Base-by-base conservation (phyloP, 768 basidiomycete species). In the Auricularia sp. region DNA sequence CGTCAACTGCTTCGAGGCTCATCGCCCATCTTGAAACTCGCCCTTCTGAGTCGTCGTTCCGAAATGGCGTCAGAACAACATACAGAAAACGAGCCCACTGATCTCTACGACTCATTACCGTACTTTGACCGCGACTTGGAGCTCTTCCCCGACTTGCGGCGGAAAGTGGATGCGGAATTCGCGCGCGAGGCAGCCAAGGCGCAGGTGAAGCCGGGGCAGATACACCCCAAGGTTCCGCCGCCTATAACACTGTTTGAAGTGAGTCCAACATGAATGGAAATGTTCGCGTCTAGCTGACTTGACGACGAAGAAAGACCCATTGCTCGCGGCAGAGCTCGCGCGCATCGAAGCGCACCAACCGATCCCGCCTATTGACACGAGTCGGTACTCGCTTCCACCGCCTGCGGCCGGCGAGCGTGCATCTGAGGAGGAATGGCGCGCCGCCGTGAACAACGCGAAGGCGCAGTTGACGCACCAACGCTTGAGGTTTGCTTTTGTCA, bases 101-200 rank as follows among this genome's bases (percentile, higher is more conserved):
- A 79, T 65, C 79, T 88, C 44, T 84, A 93, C 69, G 94, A 97
- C 75, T 90, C 93, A 33, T 80, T 97, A 68, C 94, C 94, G 18
- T 98, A 97, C 77, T 94, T 92, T 71, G 94, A 98, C 78, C 91
- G 94, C 73, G 93, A 97, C 73, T 81, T 95, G 62, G 89, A 93
- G 66, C 83, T 83, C 64, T 84, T 82, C 66, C 90, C 92, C 1
- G 70, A 81, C 45, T 78, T 94, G 45, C 85, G 82, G 73, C 83
- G 86, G 72, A 88, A 86, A 72, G 92, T 93, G 16, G 88, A 90
- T 64, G 79, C 79, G 68, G 92, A 93, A 73, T 75, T 94, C 47
- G 86, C 86, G 34, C 81, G 83, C n/a, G 86, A 92, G 72, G 80
- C 83, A 16, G 73, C 73, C 68, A 85, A 83, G 68, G 77, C 83